Evolutionary conservation across 2,329 filamentous ascomycete species (phyloP), one percentile per base, ranked within the genome.

Genomic region (Malbranchea zuffiana): DNA sequence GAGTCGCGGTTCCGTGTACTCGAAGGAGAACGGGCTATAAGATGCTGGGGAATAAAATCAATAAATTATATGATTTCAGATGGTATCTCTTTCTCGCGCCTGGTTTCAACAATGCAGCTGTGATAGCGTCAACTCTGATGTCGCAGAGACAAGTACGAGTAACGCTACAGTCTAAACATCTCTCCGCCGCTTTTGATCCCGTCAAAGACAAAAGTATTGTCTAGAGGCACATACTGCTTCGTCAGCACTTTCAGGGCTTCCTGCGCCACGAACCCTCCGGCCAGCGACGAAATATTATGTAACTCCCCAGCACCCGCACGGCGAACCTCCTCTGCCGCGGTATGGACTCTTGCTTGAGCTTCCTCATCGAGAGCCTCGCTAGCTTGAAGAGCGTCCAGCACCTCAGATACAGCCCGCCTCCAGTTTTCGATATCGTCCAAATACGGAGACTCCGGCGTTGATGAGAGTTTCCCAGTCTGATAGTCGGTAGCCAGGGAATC

Each of bases 241-340:
- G 75, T 80, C 29, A 69, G 45, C 4, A 76, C 71, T 56, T 98
- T 98, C 64, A 98, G 92, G 44, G 88, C 75, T 63, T 98, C 90
- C 61, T 98, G 92, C n/a, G 88, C 85, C 32, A 92, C 81, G 66
- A 98, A 81, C 3, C 90, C 92, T 19, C 90, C 92, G 1, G 79
- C 81, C 39, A 94, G 64, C 17, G 87, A 80, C 20, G 87, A 82
- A 39, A 92, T 82, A 55, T 95, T 96, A 65, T 98, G 90, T 42
- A 98, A 65, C 58, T 98, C 92, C 37, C 78, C 82, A 18, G 84
- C 83, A 32, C 75, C 78, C 23, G 84, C 82, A 42, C 92, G 76
- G 21, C 79, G 74, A 28, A 85, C 68, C 57, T 87, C 82, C 41
- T 75, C 65, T 1, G 75, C 70, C 10, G 72, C 68, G 47, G 75